Evolutionary conservation across 805 yeast species (phyloP), one percentile per base, ranked within the genome.

Genomic region (Pichia rugopelliculosa): DNA sequence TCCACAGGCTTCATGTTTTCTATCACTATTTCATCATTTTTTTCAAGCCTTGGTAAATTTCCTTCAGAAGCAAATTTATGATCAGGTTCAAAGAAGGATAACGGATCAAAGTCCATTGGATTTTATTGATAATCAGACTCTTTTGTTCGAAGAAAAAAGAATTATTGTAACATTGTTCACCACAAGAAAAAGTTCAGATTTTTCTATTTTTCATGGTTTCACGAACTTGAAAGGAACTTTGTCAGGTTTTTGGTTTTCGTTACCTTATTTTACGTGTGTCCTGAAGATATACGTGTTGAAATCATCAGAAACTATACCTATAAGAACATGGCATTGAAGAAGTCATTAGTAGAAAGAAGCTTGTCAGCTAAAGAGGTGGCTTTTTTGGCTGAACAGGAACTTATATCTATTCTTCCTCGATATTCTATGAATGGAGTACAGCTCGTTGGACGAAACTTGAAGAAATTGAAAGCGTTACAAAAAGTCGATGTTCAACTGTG

Each of bases 331-430:
- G 17, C 25, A 7, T 17, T 30, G 6, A 42, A 22, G 39, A 25
- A 13, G 18, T 11, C 34, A 36, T 65, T 71, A 33, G 67, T 77
- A 24, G 76, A 74, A 50, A 67, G 70, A 49, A 77, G 81, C 15
- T 77, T 89, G 45, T 69, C 82, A 34, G 89, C 96, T 0, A 72
- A 81, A 17, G 98, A 91, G 61, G 71, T 90, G 39, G 85, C 80
- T 55, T 93, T 87, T 57, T 69, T 88, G 24, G 93, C 95, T 2
- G 97, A 93, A 59, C 87, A 85, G 61, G 88, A 84, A 49, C 65
- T 62, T 4, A 74, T 89, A 8, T 75, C 80, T 22, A 82, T 90
- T 11, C 72, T 89, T n/a, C 96, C 97, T 5, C 72, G 93, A 49
- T 85, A 82, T 59, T 66, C 82, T 2, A 74, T 84, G 78, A 78